phyloP scores from a whole-genome alignment of 768 basidiomycete genomes.

The Coprinopsis cinerea region DNA sequence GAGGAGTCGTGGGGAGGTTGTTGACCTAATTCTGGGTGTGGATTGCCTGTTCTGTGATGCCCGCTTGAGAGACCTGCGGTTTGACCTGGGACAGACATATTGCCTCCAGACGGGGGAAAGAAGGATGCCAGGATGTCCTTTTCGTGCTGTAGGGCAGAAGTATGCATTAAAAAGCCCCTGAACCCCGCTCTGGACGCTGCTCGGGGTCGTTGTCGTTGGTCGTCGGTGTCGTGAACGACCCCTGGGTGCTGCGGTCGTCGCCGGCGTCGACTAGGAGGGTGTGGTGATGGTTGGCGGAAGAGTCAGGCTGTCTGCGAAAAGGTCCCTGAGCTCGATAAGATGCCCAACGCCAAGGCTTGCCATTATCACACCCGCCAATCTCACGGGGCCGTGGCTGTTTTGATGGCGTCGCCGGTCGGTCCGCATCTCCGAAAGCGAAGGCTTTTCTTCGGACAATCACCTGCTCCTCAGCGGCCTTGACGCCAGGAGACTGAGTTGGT shows the following conservation, averaged over 20 bases:
- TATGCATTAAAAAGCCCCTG: background rate
- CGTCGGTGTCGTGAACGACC: background rate
- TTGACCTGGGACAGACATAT: conserved; percentile 2
- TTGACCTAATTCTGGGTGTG: too few species aligned
- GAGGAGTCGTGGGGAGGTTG: conserved; percentile 3
- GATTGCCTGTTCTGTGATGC: background rate
- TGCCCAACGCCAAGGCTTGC: too few species aligned
- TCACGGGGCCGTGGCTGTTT: too few species aligned
- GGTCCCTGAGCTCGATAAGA: background rate
- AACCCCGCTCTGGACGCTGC: background rate
- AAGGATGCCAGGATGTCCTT: conserved; percentile 21
- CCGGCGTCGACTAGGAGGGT: background rate
- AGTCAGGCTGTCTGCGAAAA: background rate
- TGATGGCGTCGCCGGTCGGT: too few species aligned
- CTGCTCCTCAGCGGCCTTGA: too few species aligned
- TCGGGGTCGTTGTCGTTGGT: background rate
- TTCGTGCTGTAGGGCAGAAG: conserved; percentile 9
- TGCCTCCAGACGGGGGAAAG: conserved; percentile 8
- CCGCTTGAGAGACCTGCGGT: background rate
- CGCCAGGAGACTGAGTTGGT: too few species aligned
- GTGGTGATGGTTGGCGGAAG: background rate
- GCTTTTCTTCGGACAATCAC: too few species aligned
- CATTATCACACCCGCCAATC: too few species aligned
- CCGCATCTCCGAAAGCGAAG: too few species aligned
- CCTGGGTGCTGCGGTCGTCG: background rate